Base-by-base conservation (phyloP, 495 filamentous ascomycete species). In the Penicilliopsis zonata region DNA sequence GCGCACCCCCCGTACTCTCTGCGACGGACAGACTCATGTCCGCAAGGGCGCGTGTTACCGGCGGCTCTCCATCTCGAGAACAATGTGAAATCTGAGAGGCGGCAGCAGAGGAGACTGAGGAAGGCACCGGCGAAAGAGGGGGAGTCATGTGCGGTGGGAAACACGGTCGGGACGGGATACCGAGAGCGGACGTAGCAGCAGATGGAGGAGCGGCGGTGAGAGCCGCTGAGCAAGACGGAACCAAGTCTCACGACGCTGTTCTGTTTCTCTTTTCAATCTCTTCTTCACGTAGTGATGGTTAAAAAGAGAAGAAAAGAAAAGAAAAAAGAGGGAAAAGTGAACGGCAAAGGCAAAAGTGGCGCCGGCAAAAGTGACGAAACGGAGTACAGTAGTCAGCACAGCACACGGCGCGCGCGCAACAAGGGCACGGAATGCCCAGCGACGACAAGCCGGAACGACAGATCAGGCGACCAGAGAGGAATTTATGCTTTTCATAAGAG, bases 71-170 rank as follows among this genome's bases (percentile, higher is more conserved):
- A 63, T 63, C 53, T 41, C 49, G 47, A 34, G 40, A 44, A 37
- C 62, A 54, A 45, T 46, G 42, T 15, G 49, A 63, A 30, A 60
- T 49, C 47, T 55, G 51, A 34, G 59, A 63, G 22, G 55, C 43
- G 35, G 59, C 53, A 37, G 57, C 47, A 30, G 61, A 65, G 37
- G 60, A 61, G 49, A 62, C 47, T 50, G 60, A 48, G 44, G 60
- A 63, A 37, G 59, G 55, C 43, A 49, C 55, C 52, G 61, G 58
- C 35, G 61, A 66, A 36, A 40, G 33, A 36, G 59, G 53, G 33
- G 58, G 53, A 64, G 58, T 63, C 59, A 64, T 64, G 58, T 66
- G 58, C 55, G 59, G 46, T 56, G n/a, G n/a, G n/a, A 37, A 46
- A 31, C 17, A 20, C 10, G 17, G 36, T 46, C 23, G 19, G 27